Base-by-base conservation (phyloP, 2,329 filamentous ascomycete species). In the Trichoderma brevicompactum region DNA sequence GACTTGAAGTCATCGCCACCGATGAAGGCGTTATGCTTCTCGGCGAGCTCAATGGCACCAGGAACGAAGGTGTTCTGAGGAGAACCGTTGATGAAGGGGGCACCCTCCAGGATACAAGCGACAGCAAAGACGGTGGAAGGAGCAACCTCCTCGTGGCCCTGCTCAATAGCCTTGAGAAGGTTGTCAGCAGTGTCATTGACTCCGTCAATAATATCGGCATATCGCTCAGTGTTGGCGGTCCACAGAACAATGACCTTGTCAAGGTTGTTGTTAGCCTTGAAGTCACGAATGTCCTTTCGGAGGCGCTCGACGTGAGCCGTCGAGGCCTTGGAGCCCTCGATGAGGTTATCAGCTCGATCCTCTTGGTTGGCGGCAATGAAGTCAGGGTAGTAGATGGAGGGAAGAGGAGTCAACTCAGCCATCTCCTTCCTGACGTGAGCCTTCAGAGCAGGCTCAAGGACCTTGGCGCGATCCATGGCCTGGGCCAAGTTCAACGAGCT, bases 1-100 rank as follows among this genome's bases (percentile, higher is more conserved):
- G 95, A 98, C 84, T 99, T 99, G 89, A 99, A 99, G 82, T 99
- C 95, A 74, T 99, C 95, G 70, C 95, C 95, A 66, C 95, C 95
- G 74, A 99, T 93, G 83, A 96, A 99, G 68, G 94, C 88, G 65
- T 87, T 85, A 79, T 96, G 89, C 79, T 90, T 85, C 83, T 96
- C 92, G 23, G 95, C 95, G 66, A 99, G 88, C 75, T 94, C 85
- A 71, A 98, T 89, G 67, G 90, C 92, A 74, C 95, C 95, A 8
- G 94, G 94, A 19, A 99, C 94, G 74, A 99, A 98, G 49, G 95
- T 99, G 85, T 99, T 99, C 81, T 99, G 95, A 40, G 95, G 95
- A 69, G 95, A 99, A 66, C 95, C 95, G 80, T 99, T 99, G 89
- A 99, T 97, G 85, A 99, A 99, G 3, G 95, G 94, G 12, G 88